Evolutionary conservation across 2,329 filamentous ascomycete genomes (phyloP), one percentile per base, ranked within the genome.

Genomic region (Volutella citrinella): DNA sequence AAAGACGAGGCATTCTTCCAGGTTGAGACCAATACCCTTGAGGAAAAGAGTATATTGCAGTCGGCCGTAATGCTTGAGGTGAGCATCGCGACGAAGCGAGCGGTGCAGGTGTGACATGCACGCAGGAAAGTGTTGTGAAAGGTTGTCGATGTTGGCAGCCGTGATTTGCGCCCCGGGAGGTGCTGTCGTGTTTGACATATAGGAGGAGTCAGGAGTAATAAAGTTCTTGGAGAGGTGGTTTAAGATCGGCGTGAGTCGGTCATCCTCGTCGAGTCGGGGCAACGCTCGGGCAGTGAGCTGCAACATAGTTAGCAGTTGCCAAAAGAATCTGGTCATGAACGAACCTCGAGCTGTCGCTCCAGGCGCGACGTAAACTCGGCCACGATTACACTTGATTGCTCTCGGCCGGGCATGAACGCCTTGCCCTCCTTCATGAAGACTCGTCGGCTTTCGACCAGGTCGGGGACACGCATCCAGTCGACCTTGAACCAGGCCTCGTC

Each of bases 21-120:
- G 69, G 44, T 78, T 88, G 18, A 98, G 70, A 0, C 93, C 93
- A 39, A 97, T 88, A 25, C 93, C 93, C 64, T 98, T 98, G 38
- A 98, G 74, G 75, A 98, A 98, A 5, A 98, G 78, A 0, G 87
- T 87, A 69, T 97, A 98, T 64, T 98, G 93, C 9, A 97, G 72
- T 45, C 93, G 86, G 11, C 89, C 90, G 54, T 75, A 95, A 63
- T 98, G 90, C 65, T 96, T 96, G 44, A 98, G 72, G 56, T 98
- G 90, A 10, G 82, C 82, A 55, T 95, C 91, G 40, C 89, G 85
- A 35, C 89, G 84, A 19, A 98, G 72, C 4, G 84, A 85, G 34
- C 79, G 82, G 62, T 98, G 93, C 16, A 98, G 72, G 57, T 93
- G 84, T 40, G 85, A 84, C 91, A 97, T 97, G 68, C 93, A 97